These are phyloP conservation scores for Gymnopilus dilepis DNA, from an alignment of 768 basidiomycete genomes.

Conservation along the genomic window DNA sequence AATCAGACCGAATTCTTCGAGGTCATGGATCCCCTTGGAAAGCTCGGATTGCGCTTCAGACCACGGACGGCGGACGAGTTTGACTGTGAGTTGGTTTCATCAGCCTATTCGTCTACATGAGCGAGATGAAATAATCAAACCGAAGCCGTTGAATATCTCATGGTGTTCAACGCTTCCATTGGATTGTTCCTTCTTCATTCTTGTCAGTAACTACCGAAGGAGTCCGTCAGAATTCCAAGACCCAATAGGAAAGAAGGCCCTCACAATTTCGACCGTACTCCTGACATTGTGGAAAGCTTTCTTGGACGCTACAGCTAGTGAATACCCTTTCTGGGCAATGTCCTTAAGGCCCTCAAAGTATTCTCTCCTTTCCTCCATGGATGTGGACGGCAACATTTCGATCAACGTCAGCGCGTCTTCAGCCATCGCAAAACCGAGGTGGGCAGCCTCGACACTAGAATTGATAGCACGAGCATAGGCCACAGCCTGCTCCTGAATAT, in stretches of 20 bases:
- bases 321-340: conserved; percentile 5
- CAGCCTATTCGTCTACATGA: no score
- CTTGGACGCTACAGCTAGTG: conserved; percentile 15
- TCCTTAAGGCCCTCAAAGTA: conserved; percentile 14
- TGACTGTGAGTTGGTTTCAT: no score
- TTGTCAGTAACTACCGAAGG: conserved; percentile 1
- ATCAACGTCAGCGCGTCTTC: conserved; percentile 22
- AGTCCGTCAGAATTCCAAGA: neutral
- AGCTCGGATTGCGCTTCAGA: conserved; percentile 15
- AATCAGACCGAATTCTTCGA: conserved; percentile 22
- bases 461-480: conserved; percentile 21
- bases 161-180: conserved; percentile 9
- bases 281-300: conserved; percentile 19
- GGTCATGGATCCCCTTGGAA: conserved; percentile 18
- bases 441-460: conserved; percentile 21
- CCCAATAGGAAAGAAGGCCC: neutral
- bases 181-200: conserved; percentile 11
- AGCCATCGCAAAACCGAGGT: conserved; percentile 19
- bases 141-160: conserved; percentile 8
- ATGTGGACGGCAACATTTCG: conserved; percentile 11
- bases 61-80: neutral
- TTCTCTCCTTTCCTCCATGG: conserved; percentile 6
- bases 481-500: conserved; percentile 18
- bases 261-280: conserved; percentile 14
- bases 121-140: no score